A percentile compares a stretch with the other conserved stretches of the same genome.
Conservation (phyloP, 2,329 filamentous ascomycete genomes). For the Colletotrichum kahawae region DNA sequence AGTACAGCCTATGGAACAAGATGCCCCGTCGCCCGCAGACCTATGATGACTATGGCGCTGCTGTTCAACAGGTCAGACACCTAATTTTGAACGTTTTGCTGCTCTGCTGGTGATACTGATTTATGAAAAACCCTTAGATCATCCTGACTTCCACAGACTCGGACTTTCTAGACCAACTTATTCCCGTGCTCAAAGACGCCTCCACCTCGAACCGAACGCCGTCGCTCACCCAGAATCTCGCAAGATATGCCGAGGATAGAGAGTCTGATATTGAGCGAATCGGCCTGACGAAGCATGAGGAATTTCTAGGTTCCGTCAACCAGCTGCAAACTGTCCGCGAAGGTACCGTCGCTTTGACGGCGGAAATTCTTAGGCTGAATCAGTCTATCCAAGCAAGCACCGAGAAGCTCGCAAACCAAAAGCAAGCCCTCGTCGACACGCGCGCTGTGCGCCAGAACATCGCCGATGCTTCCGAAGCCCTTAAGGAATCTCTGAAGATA, state of each 20-base stretch:
- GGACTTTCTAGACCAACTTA: constrained; percentile 95
- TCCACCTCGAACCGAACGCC: constrained; percentile 74
- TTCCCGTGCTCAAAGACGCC: constrained; percentile 92
- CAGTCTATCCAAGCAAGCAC: constrained; percentile 95
- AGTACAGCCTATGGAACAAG: constrained; percentile 14
- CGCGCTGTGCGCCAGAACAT: constrained; percentile 94
- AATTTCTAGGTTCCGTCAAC: constrained; percentile 92
- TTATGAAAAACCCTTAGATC: constrained; percentile 62
- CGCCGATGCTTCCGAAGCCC: constrained; percentile 84
- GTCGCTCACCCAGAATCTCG: constrained; percentile 78
- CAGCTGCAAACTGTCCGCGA: constrained; percentile 92
- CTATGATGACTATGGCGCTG: constrained; percentile 52
- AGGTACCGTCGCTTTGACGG: constrained; percentile 85
- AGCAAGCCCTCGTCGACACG: constrained; percentile 92
- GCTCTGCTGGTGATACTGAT: background rate
- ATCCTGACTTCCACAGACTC: constrained; percentile 89
- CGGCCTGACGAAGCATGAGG: constrained; percentile 94
- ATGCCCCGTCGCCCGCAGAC: constrained; percentile 52
- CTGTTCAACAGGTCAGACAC: constrained; percentile 47
- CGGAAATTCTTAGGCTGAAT: constrained; percentile 90
- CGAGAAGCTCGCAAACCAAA: constrained; percentile 91
- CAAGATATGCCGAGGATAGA: constrained; percentile 82
- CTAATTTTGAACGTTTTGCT: background rate
- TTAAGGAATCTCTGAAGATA: constrained; percentile 92
- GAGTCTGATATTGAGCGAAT: constrained; percentile 93